Conservation (phyloP, 805 yeast genomes). For the Wickerhamomyces kurtzmanii region DNA sequence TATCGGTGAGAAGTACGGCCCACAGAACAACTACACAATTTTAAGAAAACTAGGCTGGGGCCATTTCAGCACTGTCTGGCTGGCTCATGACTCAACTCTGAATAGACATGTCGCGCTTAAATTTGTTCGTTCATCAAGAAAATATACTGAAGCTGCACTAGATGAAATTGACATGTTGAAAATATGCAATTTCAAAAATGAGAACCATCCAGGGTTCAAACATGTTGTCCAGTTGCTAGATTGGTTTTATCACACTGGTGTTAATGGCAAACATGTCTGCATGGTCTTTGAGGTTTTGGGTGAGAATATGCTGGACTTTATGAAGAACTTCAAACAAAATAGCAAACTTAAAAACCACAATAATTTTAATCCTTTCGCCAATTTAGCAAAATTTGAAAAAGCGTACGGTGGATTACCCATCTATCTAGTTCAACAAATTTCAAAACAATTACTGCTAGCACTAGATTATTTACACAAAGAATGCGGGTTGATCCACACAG, state of each 20-base stretch:
- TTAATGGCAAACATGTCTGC: conserved; percentile 55
- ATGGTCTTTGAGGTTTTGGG: conserved; percentile 62
- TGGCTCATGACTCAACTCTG: conserved; percentile 31
- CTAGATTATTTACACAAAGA: conserved; percentile 47
- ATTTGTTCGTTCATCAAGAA: conserved; percentile 43
- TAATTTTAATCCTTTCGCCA: conserved; percentile 12
- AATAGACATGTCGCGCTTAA: conserved; percentile 50
- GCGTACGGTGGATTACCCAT: conserved; percentile 46
- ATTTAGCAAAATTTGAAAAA: conserved; percentile 25
- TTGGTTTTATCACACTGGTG: conserved; percentile 46
- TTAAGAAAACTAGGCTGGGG: conserved; percentile 64
- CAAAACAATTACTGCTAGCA: conserved; percentile 44
- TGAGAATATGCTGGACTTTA: conserved; percentile 43
- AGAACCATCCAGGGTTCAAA: conserved; percentile 37
- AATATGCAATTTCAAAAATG: conserved; percentile 17
- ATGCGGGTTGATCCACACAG: conserved; percentile 67
- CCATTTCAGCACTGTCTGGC: conserved; percentile 66
- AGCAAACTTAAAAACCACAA: not conserved
- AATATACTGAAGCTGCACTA: conserved; percentile 51
- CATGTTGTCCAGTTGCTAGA: conserved; percentile 46
- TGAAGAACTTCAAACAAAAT: conserved; percentile 31
- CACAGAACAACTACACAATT: conserved; percentile 32
- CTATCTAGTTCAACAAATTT: conserved; percentile 41
- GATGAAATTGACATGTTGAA: conserved; percentile 50
- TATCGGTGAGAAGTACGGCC: conserved; percentile 43